phyloP scores from a whole-genome alignment of 1,284 basidiomycete genomes.

The Mrakiaceae sp. region DNA sequence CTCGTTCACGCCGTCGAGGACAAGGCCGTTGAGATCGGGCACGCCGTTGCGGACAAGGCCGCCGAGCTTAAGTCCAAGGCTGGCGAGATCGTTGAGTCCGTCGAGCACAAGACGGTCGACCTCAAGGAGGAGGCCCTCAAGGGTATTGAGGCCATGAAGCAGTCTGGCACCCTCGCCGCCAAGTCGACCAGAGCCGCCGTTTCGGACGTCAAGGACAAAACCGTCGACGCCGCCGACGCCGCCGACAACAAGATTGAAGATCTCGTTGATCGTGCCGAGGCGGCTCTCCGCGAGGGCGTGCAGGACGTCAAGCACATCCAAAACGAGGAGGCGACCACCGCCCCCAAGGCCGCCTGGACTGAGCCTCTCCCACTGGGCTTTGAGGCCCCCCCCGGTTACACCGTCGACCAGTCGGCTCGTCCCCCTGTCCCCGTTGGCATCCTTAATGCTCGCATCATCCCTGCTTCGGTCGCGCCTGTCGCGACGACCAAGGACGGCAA shows the following conservation, averaged over 20 bases:
- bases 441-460: slow-evolving; percentile 35
- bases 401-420: slow-evolving; percentile 43
- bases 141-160: slow-evolving; percentile 6
- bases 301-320: slow-evolving; percentile 18
- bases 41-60: slow-evolving; percentile 35
- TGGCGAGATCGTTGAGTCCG: slow-evolving; percentile 37
- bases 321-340: slow-evolving; percentile 21
- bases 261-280: slow-evolving; percentile 55
- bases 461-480: slow-evolving; percentile 23
- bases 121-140: slow-evolving; percentile 24
- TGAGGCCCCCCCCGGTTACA: slow-evolving; percentile 73
- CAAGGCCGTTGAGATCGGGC: slow-evolving; percentile 21
- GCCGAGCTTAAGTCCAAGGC: slow-evolving; percentile 53
- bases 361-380: slow-evolving; percentile 57
- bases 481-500: slow-evolving; percentile 22
- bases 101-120: slow-evolving; percentile 18
- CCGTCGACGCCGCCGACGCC: slow-evolving; percentile 21
- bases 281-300: slow-evolving; percentile 24
- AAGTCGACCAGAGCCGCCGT: slow-evolving; percentile 26
- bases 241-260: slow-evolving; percentile 39
- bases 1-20: slow-evolving; percentile 23
- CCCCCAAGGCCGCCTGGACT: slow-evolving; percentile 25
- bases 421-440: slow-evolving; percentile 61
- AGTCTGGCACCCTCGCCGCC: slow-evolving; percentile 6
- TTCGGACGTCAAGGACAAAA: slow-evolving; percentile 26